These are phyloP conservation scores for Candida adriatica DNA, from an alignment of 805 yeast genomes.

Conservation along the genomic window DNA sequence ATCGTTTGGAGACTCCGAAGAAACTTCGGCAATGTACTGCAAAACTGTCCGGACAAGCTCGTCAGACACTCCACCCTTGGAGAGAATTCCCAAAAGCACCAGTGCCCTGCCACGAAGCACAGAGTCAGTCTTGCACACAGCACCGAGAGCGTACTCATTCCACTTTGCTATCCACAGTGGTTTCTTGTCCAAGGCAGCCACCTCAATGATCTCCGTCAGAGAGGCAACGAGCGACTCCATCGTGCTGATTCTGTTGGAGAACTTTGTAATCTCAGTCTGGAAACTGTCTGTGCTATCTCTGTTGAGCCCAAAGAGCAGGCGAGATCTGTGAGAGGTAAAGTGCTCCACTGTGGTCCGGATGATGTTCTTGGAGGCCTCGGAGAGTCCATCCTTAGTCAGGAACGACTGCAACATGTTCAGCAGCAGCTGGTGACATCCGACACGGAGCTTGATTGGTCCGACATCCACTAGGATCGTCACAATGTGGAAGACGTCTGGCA, in stretches of 20 bases:
- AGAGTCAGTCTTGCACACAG: constrained; percentile 49
- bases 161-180: constrained; percentile 58
- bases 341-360: constrained; percentile 38
- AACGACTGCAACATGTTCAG: constrained; percentile 67
- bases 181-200: constrained; percentile 41
- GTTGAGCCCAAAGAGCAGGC: constrained; percentile 62
- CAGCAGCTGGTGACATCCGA: constrained; percentile 51
- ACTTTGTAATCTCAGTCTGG: constrained; percentile 29
- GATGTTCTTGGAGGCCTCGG: constrained; percentile 29
- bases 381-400: constrained; percentile 47
- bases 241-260: constrained; percentile 31
- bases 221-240: constrained; percentile 56
- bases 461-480: constrained; percentile 51
- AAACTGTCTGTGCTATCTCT: constrained; percentile 39
- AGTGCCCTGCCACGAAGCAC: constrained; percentile 63
- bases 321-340: constrained; percentile 54
- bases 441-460: constrained; percentile 50
- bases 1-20: constrained; percentile 25
- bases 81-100: constrained; percentile 61
- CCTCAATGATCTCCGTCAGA: constrained; percentile 44
- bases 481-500: constrained; percentile 67
- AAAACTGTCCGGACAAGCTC: constrained; percentile 35
- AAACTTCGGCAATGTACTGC: constrained; percentile 26
- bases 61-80: constrained; percentile 58
- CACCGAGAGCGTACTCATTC: constrained; percentile 55